Conservation (phyloP, 2,329 filamentous ascomycete genomes). For the Trichoderma semiorbis region DNA sequence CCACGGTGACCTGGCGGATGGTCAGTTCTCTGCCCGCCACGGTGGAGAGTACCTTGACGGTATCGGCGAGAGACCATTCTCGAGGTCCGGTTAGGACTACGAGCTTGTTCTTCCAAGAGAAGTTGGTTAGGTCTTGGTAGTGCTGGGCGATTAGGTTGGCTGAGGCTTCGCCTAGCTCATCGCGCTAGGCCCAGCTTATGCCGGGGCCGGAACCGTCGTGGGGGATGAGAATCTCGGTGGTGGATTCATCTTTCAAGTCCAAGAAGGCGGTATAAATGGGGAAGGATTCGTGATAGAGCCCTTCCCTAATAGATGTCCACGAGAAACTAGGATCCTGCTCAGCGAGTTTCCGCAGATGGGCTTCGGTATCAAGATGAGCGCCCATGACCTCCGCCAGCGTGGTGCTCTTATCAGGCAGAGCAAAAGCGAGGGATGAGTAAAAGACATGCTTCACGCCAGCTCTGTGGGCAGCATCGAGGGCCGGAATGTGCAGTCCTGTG, state of each 20-base stretch:
- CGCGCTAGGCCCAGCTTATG: constrained; percentile 9
- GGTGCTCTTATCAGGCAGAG: background rate
- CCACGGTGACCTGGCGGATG: background rate
- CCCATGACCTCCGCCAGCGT: constrained; percentile 11
- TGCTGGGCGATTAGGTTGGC: background rate
- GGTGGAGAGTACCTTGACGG: background rate
- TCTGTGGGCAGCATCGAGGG: constrained; percentile 1
- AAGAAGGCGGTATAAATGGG: constrained; percentile 11
- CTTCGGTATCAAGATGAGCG: constrained; percentile 1
- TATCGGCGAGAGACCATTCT: constrained; percentile 9
- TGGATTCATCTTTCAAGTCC: background rate
- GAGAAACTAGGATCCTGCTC: background rate
- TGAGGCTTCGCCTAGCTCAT: constrained; percentile 1
- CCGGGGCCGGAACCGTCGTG: constrained; percentile 10
- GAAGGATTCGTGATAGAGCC: constrained; percentile 2
- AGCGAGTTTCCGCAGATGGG: background rate
- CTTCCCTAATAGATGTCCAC: background rate
- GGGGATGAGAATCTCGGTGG: constrained; percentile 8
- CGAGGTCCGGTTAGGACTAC: background rate
- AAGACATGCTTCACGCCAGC: constrained; percentile 10
- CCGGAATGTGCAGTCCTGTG: background rate
- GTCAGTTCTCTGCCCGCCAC: background rate
- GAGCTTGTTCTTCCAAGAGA: background rate
- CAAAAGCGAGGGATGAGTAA: constrained; percentile 8
- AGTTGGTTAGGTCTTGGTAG: background rate